These are phyloP conservation scores for Tetradesmus obliquus DNA, from an alignment of 139 green algal genomes.

Conservation along the genomic window DNA sequence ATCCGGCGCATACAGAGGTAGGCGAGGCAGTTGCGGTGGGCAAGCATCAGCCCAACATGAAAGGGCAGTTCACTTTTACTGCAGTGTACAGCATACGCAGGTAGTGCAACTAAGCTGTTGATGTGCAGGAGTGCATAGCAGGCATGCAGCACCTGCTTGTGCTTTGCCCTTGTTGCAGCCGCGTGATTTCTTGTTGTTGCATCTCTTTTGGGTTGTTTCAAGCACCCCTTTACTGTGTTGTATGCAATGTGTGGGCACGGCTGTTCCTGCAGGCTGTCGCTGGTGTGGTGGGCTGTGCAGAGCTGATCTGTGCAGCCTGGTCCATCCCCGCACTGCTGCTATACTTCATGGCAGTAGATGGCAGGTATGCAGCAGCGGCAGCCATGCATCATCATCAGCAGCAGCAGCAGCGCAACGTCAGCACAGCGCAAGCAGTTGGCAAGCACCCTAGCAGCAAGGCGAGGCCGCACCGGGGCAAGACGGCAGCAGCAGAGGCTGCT, in stretches of 20 bases:
- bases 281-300: conserved; percentile 81
- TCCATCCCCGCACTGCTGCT: conserved; percentile 69
- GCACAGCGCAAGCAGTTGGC: background rate
- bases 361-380: conserved; percentile 19
- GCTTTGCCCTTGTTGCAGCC: too few relatives aligned
- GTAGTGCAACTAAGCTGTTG: too few relatives aligned
- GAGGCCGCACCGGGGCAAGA: background rate
- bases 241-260: background rate
- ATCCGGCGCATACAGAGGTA: conserved; percentile 80
- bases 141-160: too few relatives aligned
- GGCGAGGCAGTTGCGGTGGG: background rate
- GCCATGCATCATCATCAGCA: background rate
- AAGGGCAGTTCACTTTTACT: too few relatives aligned
- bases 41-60: too few relatives aligned
- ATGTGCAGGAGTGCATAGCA: too few relatives aligned
- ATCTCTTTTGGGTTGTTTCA: too few relatives aligned
- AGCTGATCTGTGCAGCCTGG: conserved; percentile 70
- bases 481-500: background rate
- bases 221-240: too few relatives aligned
- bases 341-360: conserved; percentile 64
- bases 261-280: conserved; percentile 69
- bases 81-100: too few relatives aligned
- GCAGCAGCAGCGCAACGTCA: background rate
- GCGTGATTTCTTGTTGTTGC: too few relatives aligned
- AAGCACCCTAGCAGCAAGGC: background rate